These are phyloP conservation scores for Venturia asperata DNA, from an alignment of 2,329 filamentous ascomycete species.

Conservation along the genomic window DNA sequence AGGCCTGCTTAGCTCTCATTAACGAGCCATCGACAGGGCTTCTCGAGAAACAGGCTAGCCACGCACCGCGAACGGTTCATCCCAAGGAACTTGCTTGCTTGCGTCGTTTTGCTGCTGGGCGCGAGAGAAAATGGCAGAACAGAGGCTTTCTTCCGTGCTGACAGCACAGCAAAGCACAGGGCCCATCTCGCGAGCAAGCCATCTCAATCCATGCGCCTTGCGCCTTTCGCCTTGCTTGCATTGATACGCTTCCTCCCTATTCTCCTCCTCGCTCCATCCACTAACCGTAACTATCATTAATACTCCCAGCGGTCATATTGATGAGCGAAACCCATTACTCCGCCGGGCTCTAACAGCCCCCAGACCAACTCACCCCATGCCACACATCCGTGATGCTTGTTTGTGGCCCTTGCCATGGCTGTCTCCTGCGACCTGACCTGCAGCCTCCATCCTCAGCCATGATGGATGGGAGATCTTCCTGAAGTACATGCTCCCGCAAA, in stretches of 20 bases:
- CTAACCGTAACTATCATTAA: constrained; percentile 11
- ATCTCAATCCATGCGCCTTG: constrained; percentile 8
- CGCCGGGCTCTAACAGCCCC: constrained; percentile 2
- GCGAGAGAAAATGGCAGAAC: background rate
- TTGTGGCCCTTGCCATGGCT: constrained; percentile 15
- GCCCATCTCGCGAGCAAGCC: constrained; percentile 5
- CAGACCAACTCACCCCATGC: background rate
- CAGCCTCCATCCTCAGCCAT: constrained; percentile 16
- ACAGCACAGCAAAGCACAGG: constrained; percentile 12
- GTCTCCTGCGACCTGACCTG: constrained; percentile 18
- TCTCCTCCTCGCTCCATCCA: constrained; percentile 3
- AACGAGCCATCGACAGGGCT: constrained; percentile 17
- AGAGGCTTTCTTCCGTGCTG: constrained; percentile 14
- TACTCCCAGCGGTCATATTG: constrained; percentile 10
- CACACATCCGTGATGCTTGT: constrained; percentile 16
- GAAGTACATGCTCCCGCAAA: constrained; percentile 16
- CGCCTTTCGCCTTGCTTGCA: constrained; percentile 8
- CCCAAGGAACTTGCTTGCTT: constrained; percentile 12
- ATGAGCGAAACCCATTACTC: constrained; percentile 5
- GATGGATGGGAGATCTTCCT: constrained; percentile 17
- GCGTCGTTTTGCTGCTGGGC: background rate
- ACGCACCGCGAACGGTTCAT: constrained; percentile 15
- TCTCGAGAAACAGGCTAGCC: constrained; percentile 13
- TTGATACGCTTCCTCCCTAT: constrained; percentile 6
- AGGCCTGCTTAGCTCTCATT: constrained; percentile 5